Evolutionary conservation across 2,329 filamentous ascomycete species (phyloP).

Genomic region (Sphaerostilbella broomeana): DNA sequence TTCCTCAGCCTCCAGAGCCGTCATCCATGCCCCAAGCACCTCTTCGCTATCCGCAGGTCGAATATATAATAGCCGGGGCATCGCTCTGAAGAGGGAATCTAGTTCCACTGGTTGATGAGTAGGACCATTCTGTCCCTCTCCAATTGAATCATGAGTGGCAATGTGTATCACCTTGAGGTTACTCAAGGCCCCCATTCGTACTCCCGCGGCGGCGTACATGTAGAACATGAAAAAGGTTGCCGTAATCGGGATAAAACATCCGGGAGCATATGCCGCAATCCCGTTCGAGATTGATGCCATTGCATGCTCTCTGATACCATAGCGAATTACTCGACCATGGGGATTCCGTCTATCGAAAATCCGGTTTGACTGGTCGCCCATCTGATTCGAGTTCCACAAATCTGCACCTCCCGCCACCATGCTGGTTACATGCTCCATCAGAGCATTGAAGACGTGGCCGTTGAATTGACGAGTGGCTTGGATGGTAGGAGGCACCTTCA

Average conservation of each 20-base stretch:
- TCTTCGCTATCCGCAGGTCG: constrained; percentile 55
- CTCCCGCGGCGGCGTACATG: constrained; percentile 41
- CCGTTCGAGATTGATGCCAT: constrained; percentile 54
- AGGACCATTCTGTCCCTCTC: constrained; percentile 53
- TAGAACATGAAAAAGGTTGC: constrained; percentile 60
- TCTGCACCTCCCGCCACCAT: no score
- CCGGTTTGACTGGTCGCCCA: not conserved
- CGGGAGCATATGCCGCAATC: constrained; percentile 49
- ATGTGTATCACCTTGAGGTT: constrained; percentile 50
- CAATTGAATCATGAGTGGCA: constrained; percentile 56
- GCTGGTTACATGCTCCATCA: no score
- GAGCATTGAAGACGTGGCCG: no score
- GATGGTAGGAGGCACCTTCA: no score
- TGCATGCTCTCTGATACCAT: constrained; percentile 54
- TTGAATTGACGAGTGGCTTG: no score
- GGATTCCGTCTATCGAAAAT: no score
- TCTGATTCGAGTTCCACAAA: no score
- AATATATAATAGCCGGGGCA: constrained; percentile 57
- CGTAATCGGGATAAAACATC: constrained; percentile 51
- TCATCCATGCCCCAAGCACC: constrained; percentile 45
- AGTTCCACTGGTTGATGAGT: constrained; percentile 57
- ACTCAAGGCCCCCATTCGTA: constrained; percentile 54
- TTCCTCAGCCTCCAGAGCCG: constrained; percentile 36
- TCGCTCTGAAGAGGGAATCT: constrained; percentile 50
- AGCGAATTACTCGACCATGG: constrained; percentile 40